Base-by-base conservation (phyloP, 2,329 filamentous ascomycete species). In the Salinomyces thailandicus region DNA sequence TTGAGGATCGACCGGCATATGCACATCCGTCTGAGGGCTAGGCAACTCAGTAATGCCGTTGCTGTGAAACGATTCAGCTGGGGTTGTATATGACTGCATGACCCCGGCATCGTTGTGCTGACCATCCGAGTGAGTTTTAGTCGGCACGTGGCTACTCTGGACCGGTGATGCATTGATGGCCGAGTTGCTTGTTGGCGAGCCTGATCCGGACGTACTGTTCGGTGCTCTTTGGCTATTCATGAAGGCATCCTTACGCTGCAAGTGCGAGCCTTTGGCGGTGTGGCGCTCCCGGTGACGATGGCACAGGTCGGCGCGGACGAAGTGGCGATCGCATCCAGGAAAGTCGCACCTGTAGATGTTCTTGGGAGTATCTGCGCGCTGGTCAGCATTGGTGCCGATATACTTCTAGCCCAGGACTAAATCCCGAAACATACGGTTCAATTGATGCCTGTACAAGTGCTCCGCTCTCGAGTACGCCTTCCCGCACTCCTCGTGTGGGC, bases 401-500 rank as follows among this genome's bases (percentile, higher is more conserved):
- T 12, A 15, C 18, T 6, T 13, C 11, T 9, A 2, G n/a, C 28
- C 9, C 4, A 16, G 8, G 3, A 12, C 3, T 13, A 8, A 31
- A 18, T 15, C 19, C 24, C 20, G 31, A 26, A 35, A 67, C 77
- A 60, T 69, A 86, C 82, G 91, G 58, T 98, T 98, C 49, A 96
- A 66, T 63, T 96, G 87, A 62, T 96, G 89, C 31, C 91, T 78
- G 64, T 95, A 95, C 66, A 98, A 68, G 67, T 98, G 91, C 63
- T 96, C 91, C 6, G 91, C 89, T 57, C 91, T 76, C 17, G 89
- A 95, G 60, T 98, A 98, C 57, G 81, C 93, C 69, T 95, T 98
- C 27, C 85, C 87, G 53, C 91, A 98, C 26, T 81, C 85, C 46
- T 84, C 79, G 41, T 85, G 77, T 4, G 81, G 79, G 57, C 91